phyloP scores from a whole-genome alignment of 1,139 yeast genomes.

The Suhomyces maxii region DNA sequence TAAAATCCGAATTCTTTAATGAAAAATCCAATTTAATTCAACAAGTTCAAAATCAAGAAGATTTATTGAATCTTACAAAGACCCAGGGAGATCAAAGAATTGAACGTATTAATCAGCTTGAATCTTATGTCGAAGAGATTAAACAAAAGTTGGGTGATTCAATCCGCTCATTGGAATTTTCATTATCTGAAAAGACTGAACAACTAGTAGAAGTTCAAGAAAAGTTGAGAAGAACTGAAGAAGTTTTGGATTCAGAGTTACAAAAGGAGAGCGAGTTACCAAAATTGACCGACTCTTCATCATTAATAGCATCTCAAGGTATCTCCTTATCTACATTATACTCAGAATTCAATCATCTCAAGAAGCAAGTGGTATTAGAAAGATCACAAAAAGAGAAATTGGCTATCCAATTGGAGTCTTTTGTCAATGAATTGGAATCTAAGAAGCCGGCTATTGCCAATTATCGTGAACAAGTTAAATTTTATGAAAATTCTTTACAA shows the following conservation, averaged over 20 bases:
- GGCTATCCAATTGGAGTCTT: conserved; percentile 67
- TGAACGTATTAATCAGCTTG: conserved; percentile 50
- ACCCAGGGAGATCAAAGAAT: conserved; percentile 48
- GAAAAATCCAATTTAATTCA: conserved; percentile 55
- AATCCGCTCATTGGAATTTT: conserved; percentile 23
- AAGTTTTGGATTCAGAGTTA: conserved; percentile 41
- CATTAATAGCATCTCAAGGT: conserved; percentile 52
- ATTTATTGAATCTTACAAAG: conserved; percentile 60
- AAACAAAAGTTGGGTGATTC: conserved; percentile 37
- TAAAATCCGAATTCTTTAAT: conserved; percentile 27
- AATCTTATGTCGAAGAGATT: conserved; percentile 43
- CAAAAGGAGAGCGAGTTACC: conserved; percentile 44
- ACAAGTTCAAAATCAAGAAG: conserved; percentile 66
- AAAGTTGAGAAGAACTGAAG: conserved; percentile 41
- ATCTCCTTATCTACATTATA: conserved; percentile 69
- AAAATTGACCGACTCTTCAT: conserved; percentile 37
- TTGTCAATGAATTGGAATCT: conserved; percentile 74
- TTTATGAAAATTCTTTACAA: conserved; percentile 40
- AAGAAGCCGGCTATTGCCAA: conserved; percentile 76
- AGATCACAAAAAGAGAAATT: conserved; percentile 69
- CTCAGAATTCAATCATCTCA: conserved; percentile 64
- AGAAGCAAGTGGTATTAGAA: conserved; percentile 69
- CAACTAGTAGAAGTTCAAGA: conserved; percentile 35
- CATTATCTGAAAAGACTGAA: conserved; percentile 33
- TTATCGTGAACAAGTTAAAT: conserved; percentile 57